Percentiles rank a stretch among this genome's conserved stretches.
These are phyloP conservation scores for Solanum hybrid DNA, from an alignment of 305 asterid species.

Conservation along the genomic window DNA sequence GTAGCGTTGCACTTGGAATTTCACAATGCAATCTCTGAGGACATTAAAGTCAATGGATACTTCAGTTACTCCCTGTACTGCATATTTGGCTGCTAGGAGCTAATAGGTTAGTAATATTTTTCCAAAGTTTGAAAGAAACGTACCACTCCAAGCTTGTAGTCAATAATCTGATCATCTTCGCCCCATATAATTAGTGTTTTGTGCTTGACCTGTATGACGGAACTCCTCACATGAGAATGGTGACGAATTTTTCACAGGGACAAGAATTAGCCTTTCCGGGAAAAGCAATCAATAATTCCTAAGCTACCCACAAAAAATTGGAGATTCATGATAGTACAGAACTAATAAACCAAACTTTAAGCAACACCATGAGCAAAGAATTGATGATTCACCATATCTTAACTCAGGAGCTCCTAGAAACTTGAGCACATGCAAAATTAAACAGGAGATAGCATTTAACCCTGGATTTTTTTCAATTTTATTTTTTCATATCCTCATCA, in stretches of 20 bases:
- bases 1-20: conserved; percentile 43
- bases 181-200: conserved; percentile 56
- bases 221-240: background rate
- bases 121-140: background rate
- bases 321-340: background rate
- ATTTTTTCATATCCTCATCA: background rate
- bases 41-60: background rate
- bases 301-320: background rate
- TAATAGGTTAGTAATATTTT: background rate
- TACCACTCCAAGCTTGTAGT: conserved; percentile 48
- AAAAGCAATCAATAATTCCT: background rate
- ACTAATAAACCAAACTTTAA: background rate
- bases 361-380: background rate
- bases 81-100: background rate
- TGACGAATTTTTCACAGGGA: background rate
- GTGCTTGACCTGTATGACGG: conserved; percentile 45
- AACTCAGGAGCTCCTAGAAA: background rate
- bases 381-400: background rate
- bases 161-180: conserved; percentile 48
- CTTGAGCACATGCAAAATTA: background rate
- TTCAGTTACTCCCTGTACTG: background rate
- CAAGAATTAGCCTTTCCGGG: background rate
- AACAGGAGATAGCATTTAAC: background rate
- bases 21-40: conserved; percentile 52
- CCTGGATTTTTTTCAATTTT: background rate